Evolutionary conservation across 192 early-diverging fungal genomes (phyloP).

Genomic region (Entomortierella parvispora): DNA sequence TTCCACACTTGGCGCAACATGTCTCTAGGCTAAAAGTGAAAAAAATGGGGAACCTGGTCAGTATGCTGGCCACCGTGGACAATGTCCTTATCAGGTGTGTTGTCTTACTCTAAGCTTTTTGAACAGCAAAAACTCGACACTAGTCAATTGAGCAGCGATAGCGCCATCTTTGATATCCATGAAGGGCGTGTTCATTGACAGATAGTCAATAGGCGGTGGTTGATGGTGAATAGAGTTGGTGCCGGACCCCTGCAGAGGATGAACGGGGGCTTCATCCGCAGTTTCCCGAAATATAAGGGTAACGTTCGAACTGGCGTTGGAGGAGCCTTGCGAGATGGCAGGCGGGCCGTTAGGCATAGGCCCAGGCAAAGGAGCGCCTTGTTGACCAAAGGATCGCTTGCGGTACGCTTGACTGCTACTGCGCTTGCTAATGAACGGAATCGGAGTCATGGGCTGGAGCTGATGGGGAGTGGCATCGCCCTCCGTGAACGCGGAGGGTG

Average conservation of each 20-base stretch:
- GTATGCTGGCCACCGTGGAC: no score
- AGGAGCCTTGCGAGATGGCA: no score
- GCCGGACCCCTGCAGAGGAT: not conserved
- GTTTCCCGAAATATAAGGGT: slow-evolving; percentile 6
- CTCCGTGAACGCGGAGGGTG: slow-evolving; percentile 8
- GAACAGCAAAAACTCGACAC: slow-evolving; percentile 73
- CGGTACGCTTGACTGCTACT: slow-evolving; percentile 42
- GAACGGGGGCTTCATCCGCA: slow-evolving; percentile 19
- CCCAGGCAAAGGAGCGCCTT: no score
- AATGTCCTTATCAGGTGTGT: no score
- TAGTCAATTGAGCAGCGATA: slow-evolving; percentile 75
- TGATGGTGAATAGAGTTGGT: no score
- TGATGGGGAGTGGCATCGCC: slow-evolving; percentile 26
- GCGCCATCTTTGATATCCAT: slow-evolving; percentile 64
- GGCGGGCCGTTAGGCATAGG: no score
- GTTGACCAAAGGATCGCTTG: slow-evolving; percentile 12
- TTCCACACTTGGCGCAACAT: slow-evolving; percentile 70
- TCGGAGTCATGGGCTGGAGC: slow-evolving; percentile 29
- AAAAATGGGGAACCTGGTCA: no score
- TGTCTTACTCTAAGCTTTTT: slow-evolving; percentile 60
- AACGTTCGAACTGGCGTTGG: no score
- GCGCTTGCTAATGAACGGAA: slow-evolving; percentile 43
- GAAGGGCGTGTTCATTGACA: slow-evolving; percentile 55
- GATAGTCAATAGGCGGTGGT: slow-evolving; percentile 15
- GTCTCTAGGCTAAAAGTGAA: slow-evolving; percentile 73